A percentile compares a stretch with the other conserved stretches of the same genome.
Evolutionary conservation across 805 yeast genomes (phyloP).

Genomic region (Wickerhamomyces sydowiorum): DNA sequence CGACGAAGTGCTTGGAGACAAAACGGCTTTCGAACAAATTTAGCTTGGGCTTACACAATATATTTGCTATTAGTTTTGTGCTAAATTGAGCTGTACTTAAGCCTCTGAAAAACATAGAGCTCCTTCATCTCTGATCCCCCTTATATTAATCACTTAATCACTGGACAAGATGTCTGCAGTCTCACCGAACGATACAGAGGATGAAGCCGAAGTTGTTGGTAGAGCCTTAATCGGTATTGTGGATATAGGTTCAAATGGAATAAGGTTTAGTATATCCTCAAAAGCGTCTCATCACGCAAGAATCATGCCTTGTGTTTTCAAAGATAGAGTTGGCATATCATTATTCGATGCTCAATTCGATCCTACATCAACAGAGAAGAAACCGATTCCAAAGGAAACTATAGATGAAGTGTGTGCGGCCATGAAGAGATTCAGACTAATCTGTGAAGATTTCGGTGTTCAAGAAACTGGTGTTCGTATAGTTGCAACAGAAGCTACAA

Average conservation of each 20-base stretch:
- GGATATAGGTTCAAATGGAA: constrained; percentile 74
- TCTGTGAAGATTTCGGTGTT: constrained; percentile 73
- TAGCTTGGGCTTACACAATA: no score
- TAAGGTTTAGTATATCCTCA: constrained; percentile 67
- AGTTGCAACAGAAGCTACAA: constrained; percentile 70
- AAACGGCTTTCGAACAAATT: no score
- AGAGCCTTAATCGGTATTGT: constrained; percentile 59
- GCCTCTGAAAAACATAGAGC: no score
- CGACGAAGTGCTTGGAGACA: no score
- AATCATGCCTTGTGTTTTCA: constrained; percentile 72
- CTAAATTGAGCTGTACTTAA: no score
- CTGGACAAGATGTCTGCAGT: constrained; percentile 5
- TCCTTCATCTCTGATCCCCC: no score
- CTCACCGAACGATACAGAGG: constrained; percentile 25
- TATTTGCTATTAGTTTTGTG: no score
- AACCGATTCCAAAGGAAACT: constrained; percentile 52
- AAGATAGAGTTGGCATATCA: constrained; percentile 67
- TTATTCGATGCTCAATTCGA: constrained; percentile 55
- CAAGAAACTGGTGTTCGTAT: constrained; percentile 53
- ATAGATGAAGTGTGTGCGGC: constrained; percentile 57
- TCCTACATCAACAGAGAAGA: constrained; percentile 31
- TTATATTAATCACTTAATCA: no score
- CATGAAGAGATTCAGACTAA: constrained; percentile 59
- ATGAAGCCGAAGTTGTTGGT: constrained; percentile 52
- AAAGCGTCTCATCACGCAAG: constrained; percentile 65